A percentile compares a stretch with the other conserved stretches of the same genome.
These are phyloP conservation scores for Brassica cretica DNA, from an alignment of 345 rosid species.

Conservation along the genomic window DNA sequence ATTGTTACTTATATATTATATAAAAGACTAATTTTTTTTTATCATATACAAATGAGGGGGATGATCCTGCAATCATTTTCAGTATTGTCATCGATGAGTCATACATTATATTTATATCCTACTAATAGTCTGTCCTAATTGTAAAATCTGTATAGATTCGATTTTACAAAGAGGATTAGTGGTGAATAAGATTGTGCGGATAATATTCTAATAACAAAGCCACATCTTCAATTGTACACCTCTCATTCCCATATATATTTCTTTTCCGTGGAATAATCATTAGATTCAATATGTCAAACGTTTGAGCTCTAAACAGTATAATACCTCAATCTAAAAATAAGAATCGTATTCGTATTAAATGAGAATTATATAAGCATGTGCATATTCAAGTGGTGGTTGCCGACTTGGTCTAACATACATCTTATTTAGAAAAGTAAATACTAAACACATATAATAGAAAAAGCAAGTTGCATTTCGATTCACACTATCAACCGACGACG, in stretches of 20 bases:
- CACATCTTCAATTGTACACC: constrained; percentile 15
- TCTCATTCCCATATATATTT: constrained; percentile 18
- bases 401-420: constrained; percentile 11
- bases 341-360: neutral
- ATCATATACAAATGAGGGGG: neutral
- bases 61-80: constrained; percentile 21
- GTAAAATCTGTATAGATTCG: constrained; percentile 11
- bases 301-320: constrained; percentile 11
- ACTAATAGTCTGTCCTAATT: neutral
- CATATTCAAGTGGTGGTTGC: constrained; percentile 26
- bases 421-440: constrained; percentile 8
- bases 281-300: constrained; percentile 21
- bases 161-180: constrained; percentile 3
- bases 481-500: constrained; percentile 1
- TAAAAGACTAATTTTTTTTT: neutral
- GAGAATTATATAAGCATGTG: constrained; percentile 14
- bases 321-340: neutral
- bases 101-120: neutral
- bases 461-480: constrained; percentile 28
- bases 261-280: constrained; percentile 21
- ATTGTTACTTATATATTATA: neutral
- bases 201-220: constrained; percentile 11
- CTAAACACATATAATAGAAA: neutral
- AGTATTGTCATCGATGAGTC: constrained; percentile 21
- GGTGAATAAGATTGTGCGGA: constrained; percentile 15